Percentiles rank a stretch among this genome's conserved stretches.
Evolutionary conservation across 148 eudicot genomes (phyloP).

Genomic region (Mesembryanthemum crystallinum): DNA sequence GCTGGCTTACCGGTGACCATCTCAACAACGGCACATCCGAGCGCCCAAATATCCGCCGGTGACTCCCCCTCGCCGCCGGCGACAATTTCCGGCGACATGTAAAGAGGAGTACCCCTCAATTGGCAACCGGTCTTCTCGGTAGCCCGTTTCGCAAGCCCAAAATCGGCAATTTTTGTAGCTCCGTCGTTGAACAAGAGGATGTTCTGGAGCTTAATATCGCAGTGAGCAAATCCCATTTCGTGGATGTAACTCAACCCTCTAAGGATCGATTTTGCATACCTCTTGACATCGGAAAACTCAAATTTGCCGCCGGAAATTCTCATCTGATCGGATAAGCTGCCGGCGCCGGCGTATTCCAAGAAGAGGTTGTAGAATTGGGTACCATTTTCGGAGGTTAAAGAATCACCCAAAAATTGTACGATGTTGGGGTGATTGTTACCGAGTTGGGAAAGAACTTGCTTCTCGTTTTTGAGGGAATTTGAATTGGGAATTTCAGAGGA

Average conservation of each 20-base stretch:
- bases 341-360: slow-evolving; percentile 67
- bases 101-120: slow-evolving; percentile 78
- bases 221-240: slow-evolving; percentile 59
- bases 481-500: slow-evolving; percentile 42
- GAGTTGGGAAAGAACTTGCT: slow-evolving; percentile 41
- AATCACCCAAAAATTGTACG: slow-evolving; percentile 50
- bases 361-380: slow-evolving; percentile 51
- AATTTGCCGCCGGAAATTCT: slow-evolving; percentile 25
- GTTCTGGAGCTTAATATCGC: slow-evolving; percentile 75
- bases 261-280: slow-evolving; percentile 43
- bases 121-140: slow-evolving; percentile 27
- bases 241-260: slow-evolving; percentile 58
- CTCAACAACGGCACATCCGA: slow-evolving; percentile 79
- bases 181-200: slow-evolving; percentile 44
- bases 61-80: slow-evolving; percentile 42
- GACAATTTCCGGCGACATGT: slow-evolving; percentile 87
- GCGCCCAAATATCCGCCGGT: slow-evolving; percentile 82
- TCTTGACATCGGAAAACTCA: slow-evolving; percentile 37
- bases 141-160: slow-evolving; percentile 62
- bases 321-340: slow-evolving; percentile 46
- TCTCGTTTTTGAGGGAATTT: slow-evolving; percentile 49
- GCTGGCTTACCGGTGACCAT: slow-evolving; percentile 46
- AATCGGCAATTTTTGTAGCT: slow-evolving; percentile 60
- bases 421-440: slow-evolving; percentile 37
- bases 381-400: slow-evolving; percentile 41